phyloP scores from a whole-genome alignment of 2,329 filamentous ascomycete genomes.

The Sarocladiaceae sp. region DNA sequence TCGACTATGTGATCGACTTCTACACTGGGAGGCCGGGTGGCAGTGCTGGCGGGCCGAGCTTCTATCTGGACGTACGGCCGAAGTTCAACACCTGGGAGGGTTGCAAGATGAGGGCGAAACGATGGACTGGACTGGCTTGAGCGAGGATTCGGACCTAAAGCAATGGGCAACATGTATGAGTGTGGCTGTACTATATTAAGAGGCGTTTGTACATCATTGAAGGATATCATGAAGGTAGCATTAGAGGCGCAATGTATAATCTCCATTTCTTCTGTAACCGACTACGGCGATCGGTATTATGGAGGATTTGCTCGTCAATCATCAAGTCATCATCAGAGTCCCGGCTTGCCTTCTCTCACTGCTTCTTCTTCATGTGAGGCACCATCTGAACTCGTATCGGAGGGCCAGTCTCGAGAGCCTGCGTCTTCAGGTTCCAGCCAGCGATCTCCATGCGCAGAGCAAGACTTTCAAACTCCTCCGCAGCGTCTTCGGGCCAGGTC shows the following conservation, averaged over 20 bases:
- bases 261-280: neutral
- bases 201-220: neutral
- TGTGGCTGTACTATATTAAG: neutral
- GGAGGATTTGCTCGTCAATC: too few species aligned
- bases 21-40: conserved; percentile 66
- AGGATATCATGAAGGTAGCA: neutral
- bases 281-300: too few species aligned
- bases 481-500: neutral
- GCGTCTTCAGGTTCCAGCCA: conserved; percentile 31
- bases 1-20: conserved; percentile 98
- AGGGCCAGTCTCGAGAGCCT: conserved; percentile 31
- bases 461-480: neutral
- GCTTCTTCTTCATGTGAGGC: conserved; percentile 20
- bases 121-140: conserved; percentile 46
- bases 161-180: neutral
- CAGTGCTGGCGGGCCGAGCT: conserved; percentile 38
- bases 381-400: conserved; percentile 27
- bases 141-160: neutral
- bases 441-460: conserved; percentile 20
- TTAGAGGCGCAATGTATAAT: neutral
- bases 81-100: conserved; percentile 67
- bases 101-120: conserved; percentile 59
- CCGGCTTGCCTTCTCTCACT: conserved; percentile 13
- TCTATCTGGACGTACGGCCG: conserved; percentile 64
- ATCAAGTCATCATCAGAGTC: neutral